Evolutionary conservation across 139 green algal genomes (phyloP).

Genomic region (Astrephomene gubernaculifera): DNA sequence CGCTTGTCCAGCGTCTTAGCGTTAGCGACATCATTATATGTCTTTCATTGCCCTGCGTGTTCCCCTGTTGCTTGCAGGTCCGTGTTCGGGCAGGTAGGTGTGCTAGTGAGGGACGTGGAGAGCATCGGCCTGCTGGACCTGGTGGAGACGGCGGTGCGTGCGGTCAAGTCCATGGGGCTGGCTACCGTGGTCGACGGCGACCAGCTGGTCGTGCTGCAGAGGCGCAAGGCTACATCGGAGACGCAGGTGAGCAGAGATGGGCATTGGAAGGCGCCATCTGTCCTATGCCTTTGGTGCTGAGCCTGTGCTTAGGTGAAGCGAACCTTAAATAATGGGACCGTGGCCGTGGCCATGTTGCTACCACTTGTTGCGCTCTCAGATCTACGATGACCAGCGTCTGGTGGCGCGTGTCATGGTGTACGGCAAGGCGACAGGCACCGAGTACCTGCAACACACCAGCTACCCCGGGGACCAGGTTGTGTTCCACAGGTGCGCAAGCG

Average conservation of each 20-base stretch:
- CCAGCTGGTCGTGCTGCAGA: constrained; percentile 54
- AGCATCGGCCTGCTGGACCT: neutral
- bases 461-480: constrained; percentile 46
- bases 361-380: too few species aligned
- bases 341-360: too few species aligned
- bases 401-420: constrained; percentile 48
- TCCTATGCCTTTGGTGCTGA: too few species aligned
- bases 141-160: constrained; percentile 13
- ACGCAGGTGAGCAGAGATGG: constrained; percentile 23
- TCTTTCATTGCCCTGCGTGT: neutral
- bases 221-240: constrained; percentile 24
- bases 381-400: constrained; percentile 66
- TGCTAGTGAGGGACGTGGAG: constrained; percentile 42
- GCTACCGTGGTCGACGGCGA: constrained; percentile 37
- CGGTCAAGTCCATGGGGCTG: constrained; percentile 1
- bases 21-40: too few species aligned
- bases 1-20: too few species aligned
- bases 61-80: constrained; percentile 29
- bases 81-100: constrained; percentile 44
- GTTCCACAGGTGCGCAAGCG: constrained; percentile 50
- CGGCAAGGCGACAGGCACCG: constrained; percentile 23
- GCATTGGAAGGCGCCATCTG: too few species aligned
- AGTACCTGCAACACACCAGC: constrained; percentile 14
- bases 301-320: too few species aligned
- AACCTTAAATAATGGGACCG: too few species aligned